Evolutionary conservation across 2,329 filamentous ascomycete genomes (phyloP), one percentile per base, ranked within the genome.

Genomic region (Tolypocladium endophyticum): DNA sequence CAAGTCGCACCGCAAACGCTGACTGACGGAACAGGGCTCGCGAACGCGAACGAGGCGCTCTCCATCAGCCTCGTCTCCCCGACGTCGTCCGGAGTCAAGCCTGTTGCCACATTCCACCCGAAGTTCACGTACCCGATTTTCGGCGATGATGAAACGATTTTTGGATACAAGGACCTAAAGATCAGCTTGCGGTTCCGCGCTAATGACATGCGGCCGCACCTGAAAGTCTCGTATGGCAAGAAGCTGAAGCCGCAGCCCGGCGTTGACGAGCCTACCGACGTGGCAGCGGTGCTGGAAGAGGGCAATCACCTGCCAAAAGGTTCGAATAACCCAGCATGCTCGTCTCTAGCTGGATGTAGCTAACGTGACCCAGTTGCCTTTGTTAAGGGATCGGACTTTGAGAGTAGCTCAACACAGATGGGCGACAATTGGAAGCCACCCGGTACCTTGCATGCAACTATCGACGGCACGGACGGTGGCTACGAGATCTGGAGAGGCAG

Each of bases 61-160:
- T 77, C 76, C 58, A 79, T 91, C 67, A 84, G 82, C 58, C 78
- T 89, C 41, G 75, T 84, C 23, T 76, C 77, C 47, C 78, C 82
- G 14, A 73, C 77, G 7, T 72, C 77, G 23, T 73, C 74, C 9
- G 77, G 78, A 64, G 69, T 82, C 56, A 84, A 82, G 66, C 82
- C 81, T 38, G 76, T 87, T 65, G 81, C 83, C 33, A 82, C 83
- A 35, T 97, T 99, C 73, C 81, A 90, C 62, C 95, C 94, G 0
- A 83, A 84, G 69, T 95, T 92, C 72, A 97, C 93, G 23, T 96
- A 97, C 73, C 79, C 90, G 1, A 88, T 99, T 64, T 97, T 97
- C 66, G 91, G 91, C 68, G 88, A 97, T n/a, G 87, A 94, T 11
- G 92, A 99, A 73, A 83, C 82, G 36, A 93, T 97, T 64, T 92